Evolutionary conservation across 2,329 filamentous ascomycete genomes (phyloP).

Genomic region (Colletotrichum lentis): DNA sequence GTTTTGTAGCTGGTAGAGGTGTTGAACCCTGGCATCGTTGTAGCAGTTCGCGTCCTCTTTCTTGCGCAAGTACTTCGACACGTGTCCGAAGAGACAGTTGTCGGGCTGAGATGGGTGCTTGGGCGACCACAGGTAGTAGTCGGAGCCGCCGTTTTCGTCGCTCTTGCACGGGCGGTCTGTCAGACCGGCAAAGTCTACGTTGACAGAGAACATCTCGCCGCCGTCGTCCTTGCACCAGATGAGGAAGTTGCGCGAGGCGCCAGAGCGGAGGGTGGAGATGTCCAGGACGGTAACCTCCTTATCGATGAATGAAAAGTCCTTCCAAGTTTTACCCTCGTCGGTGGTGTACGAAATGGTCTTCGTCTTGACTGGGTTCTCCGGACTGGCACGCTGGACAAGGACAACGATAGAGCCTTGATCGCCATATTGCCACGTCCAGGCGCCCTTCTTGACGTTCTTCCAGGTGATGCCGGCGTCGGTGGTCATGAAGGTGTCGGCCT

Average conservation of each 20-base stretch:
- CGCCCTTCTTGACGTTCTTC: constrained; percentile 85
- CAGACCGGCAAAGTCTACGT: constrained; percentile 87
- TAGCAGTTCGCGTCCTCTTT: constrained; percentile 80
- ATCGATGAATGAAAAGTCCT: constrained; percentile 75
- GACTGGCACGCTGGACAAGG: constrained; percentile 75
- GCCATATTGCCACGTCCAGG: constrained; percentile 92
- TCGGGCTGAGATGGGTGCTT: constrained; percentile 80
- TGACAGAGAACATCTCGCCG: constrained; percentile 74
- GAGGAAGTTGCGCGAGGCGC: constrained; percentile 89
- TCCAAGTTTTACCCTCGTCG: constrained; percentile 84
- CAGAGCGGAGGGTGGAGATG: constrained; percentile 87
- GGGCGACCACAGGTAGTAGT: constrained; percentile 86
- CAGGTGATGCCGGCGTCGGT: constrained; percentile 89
- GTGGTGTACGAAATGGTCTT: constrained; percentile 77
- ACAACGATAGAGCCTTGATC: constrained; percentile 94
- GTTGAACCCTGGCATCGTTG: constrained; percentile 77
- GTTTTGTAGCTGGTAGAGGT: constrained; percentile 76
- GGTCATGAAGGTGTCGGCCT: constrained; percentile 90
- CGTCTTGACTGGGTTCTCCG: constrained; percentile 73
- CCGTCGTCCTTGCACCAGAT: constrained; percentile 76
- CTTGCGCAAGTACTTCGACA: constrained; percentile 90
- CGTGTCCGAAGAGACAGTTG: constrained; percentile 91
- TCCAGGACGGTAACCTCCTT: constrained; percentile 77
- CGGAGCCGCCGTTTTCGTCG: constrained; percentile 64
- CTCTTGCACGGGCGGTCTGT: constrained; percentile 76